Evolutionary conservation across 495 filamentous ascomycete species (phyloP), one percentile per base, ranked within the genome.

Genomic region (Chlorociboria aeruginascens): DNA sequence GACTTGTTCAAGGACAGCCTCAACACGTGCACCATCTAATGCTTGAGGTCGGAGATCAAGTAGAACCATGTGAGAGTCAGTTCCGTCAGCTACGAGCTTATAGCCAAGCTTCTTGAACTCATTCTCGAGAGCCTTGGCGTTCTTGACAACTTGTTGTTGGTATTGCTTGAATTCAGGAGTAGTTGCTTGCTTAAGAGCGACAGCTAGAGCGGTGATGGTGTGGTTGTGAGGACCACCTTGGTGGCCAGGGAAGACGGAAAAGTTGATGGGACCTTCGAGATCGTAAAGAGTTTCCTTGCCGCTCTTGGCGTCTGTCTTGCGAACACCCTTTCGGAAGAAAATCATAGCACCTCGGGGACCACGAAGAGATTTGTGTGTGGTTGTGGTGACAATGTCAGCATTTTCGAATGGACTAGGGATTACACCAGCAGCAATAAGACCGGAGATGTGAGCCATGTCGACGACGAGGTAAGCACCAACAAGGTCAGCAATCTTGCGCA

Each of bases 211-310:
- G 34, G 93, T 99, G 70, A 99, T 99, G 66, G 93, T 99, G 78
- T 99, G 93, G 76, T 99, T 99, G 74, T 99, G 93, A 28, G 93
- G 93, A 45, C 93, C 93, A 62, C 93, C 93, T 74, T 99, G 93
- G 71, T 99, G 93, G 51, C 93, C 93, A 39, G 93, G 93, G 78
- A 99, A 99, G 65, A 99, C 93, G 49, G 89, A 95, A 69, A 94
- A 90, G 76, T 99, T 99, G 71, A 99, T 99, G 39, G 89, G 88
- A 47, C 76, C 72, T 73, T 97, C 93, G 33, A 99, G 80, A 63
- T 99, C 88, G 61, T 96, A 99, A 61, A 88, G 61, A 53, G 77
- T 79, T 67, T 96, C 81, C 73, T 96, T 92, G 57, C 86, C 85
- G 46, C 78, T 76, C 79, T 96, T 97, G 64, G 82, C 70, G 63